Percentiles rank a stretch among this genome's conserved stretches.
phyloP scores from a whole-genome alignment of 2,329 filamentous ascomycete genomes.

The Mycosphaerelloides madeirae region DNA sequence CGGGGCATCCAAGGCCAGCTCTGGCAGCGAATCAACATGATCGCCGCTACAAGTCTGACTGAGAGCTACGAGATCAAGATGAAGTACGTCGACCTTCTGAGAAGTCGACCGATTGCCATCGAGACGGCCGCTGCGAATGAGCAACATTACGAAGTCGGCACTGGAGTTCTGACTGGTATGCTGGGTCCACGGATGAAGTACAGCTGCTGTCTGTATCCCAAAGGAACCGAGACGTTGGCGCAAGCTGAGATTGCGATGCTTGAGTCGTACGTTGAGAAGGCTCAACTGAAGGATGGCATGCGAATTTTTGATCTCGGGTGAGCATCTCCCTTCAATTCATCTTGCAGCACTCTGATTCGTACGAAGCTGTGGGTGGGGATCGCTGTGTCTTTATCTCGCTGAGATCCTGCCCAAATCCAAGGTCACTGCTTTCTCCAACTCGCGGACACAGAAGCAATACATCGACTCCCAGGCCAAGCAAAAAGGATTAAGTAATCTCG shows the following conservation, averaged over 20 bases:
- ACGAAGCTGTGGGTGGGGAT: slow-evolving; percentile 64
- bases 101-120: slow-evolving; percentile 61
- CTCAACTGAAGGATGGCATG: slow-evolving; percentile 57
- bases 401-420: slow-evolving; percentile 58
- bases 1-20: slow-evolving; percentile 64
- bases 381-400: slow-evolving; percentile 60
- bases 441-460: slow-evolving; percentile 61
- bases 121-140: slow-evolving; percentile 61
- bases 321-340: slow-evolving; percentile 8
- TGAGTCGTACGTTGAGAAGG: slow-evolving; percentile 57
- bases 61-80: slow-evolving; percentile 57
- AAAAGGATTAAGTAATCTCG: slow-evolving; percentile 57
- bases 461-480: slow-evolving; percentile 57
- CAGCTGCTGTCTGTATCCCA: slow-evolving; percentile 61
- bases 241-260: slow-evolving; percentile 66
- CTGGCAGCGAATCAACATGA: slow-evolving; percentile 53
- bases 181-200: slow-evolving; percentile 70
- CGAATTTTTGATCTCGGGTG: slow-evolving; percentile 59
- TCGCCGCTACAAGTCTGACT: slow-evolving; percentile 51
- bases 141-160: slow-evolving; percentile 70
- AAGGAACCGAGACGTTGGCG: slow-evolving; percentile 57
- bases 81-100: slow-evolving; percentile 57
- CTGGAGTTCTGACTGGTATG: slow-evolving; percentile 56
- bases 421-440: slow-evolving; percentile 66
- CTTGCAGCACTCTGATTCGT: slow-evolving; percentile 1